Evolutionary conservation across 2,329 filamentous ascomycete species (phyloP), one percentile per base, ranked within the genome.

Genomic region (Cercospora nicotianae): DNA sequence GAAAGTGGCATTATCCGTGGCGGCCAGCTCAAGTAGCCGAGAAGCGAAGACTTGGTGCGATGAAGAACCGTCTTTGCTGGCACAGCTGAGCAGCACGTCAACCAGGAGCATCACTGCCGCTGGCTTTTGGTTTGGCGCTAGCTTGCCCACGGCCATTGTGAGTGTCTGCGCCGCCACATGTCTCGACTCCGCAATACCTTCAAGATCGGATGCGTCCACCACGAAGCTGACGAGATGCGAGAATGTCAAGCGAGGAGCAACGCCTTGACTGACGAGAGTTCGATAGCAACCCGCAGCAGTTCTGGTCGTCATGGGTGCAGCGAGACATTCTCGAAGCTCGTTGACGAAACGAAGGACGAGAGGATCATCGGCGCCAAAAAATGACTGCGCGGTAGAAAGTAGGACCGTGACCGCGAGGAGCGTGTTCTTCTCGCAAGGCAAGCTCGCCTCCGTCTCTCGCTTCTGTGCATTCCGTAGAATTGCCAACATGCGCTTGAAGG

Each of bases 361-460:
- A 8, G 90, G 87, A 73, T 98, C 94, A 51, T 87, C 87, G 0
- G 91, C 87, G 0, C 89, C 87, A 65, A 98, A 86, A 53, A 89
- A 85, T 1, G 70, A 31, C 30, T 72, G 69, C 68, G 88, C 86
- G 6, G 92, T 91, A 8, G 93, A 97, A 68, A 99, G 89, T 8
- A 99, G 86, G 68, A 99, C 91, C 0, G 95, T 97, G 58, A 91
- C 90, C 0, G 93, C 92, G 59, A 99, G 84, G 5, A 99, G 87
- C 4, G 91, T 91, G 76, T 98, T 99, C 83, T 96, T 97, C 75
- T 97, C 94, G 78, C 93, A 96, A 1, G 90, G 84, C 26, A 99
- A 84, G 3, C 93, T 93, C 5, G 90, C 89, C 20, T 94, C 89
- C 3, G 84, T 86, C 75, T 94, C 91, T 48, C 91, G 87, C 77